Evolutionary conservation across 352 stramenopile species (phyloP).

Genomic region (Globisporangium camurandrum): DNA sequence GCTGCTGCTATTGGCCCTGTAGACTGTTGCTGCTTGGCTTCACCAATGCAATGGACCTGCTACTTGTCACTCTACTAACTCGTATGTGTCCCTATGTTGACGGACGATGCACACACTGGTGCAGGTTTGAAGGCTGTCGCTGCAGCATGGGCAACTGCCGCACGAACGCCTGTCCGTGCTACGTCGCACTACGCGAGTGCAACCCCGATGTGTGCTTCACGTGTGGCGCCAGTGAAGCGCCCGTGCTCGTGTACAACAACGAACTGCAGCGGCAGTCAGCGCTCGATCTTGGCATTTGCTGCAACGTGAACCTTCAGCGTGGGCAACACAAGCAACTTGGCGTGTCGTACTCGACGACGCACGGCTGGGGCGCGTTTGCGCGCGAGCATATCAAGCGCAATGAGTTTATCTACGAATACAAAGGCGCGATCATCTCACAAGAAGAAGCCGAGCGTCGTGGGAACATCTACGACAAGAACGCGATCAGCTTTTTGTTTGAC

Average conservation of each 20-base stretch:
- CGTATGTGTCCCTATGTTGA: neutral
- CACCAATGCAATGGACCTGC: too few relatives aligned
- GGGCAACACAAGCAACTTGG: conserved; percentile 54
- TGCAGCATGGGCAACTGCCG: conserved; percentile 53
- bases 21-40: too few relatives aligned
- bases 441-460: conserved; percentile 68
- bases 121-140: conserved; percentile 40
- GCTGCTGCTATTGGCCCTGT: too few relatives aligned
- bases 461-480: conserved; percentile 82
- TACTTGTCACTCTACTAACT: conserved; percentile 4
- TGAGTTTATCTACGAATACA: conserved; percentile 71
- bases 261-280: conserved; percentile 16
- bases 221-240: conserved; percentile 50
- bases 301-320: conserved; percentile 58
- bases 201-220: conserved; percentile 47
- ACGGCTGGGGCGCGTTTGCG: conserved; percentile 61
- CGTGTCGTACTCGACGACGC: conserved; percentile 47
- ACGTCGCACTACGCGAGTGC: conserved; percentile 48
- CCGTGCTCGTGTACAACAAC: conserved; percentile 32
- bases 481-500: conserved; percentile 89
- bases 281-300: conserved; percentile 52
- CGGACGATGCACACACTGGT: neutral
- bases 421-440: conserved; percentile 52
- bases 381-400: conserved; percentile 49
- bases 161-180: conserved; percentile 58